These are phyloP conservation scores for Fomes fomentarius DNA, from an alignment of 1,284 basidiomycete species.

Conservation along the genomic window DNA sequence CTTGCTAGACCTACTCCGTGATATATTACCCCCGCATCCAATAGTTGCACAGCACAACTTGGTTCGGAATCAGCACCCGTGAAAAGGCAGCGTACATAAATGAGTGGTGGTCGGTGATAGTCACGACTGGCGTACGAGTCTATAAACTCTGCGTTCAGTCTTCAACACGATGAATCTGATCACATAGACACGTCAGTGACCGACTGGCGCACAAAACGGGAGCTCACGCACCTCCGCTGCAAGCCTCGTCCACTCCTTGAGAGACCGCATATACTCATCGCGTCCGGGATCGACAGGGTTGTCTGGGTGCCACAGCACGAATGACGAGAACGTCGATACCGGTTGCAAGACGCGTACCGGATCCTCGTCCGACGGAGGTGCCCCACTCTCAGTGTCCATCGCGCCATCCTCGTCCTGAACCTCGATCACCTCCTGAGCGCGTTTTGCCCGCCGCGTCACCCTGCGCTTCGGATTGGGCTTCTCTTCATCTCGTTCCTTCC, in stretches of 20 bases:
- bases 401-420: conserved; percentile 27
- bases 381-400: conserved; percentile 21
- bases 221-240: conserved; percentile 55
- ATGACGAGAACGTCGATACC: conserved; percentile 56
- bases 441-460: conserved; percentile 28
- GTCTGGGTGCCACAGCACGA: conserved; percentile 76
- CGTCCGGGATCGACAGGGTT: conserved; percentile 62
- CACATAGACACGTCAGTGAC: background rate
- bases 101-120: too few species aligned
- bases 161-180: conserved; percentile 19
- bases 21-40: too few species aligned
- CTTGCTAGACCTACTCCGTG: too few species aligned
- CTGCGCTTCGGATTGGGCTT: conserved; percentile 7
- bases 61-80: too few species aligned
- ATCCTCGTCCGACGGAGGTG: conserved; percentile 25
- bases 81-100: too few species aligned
- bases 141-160: too few species aligned
- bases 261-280: conserved; percentile 69
- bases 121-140: too few species aligned
- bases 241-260: conserved; percentile 68
- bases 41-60: too few species aligned
- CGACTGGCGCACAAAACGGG: too few species aligned
- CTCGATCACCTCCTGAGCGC: conserved; percentile 22
- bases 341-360: conserved; percentile 46
- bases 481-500: conserved; percentile 6